A percentile compares a stretch with the other conserved stretches of the same genome.
These are phyloP conservation scores for Pyrus betulifolia DNA, from an alignment of 306 rosid species.

Conservation along the genomic window DNA sequence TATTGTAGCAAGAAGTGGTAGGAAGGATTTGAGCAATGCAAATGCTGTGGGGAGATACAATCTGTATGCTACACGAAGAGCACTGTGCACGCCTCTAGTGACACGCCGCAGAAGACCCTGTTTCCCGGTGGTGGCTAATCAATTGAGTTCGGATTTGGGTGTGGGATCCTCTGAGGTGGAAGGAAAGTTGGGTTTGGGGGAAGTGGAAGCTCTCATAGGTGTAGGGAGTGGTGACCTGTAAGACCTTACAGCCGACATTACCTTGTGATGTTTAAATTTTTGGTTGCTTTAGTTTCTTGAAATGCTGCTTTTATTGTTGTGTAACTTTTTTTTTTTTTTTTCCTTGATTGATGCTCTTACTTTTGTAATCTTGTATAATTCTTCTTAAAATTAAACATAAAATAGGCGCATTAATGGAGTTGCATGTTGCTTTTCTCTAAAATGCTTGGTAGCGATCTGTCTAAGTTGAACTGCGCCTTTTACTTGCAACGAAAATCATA, in stretches of 20 bases:
- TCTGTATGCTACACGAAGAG: conserved; percentile 4
- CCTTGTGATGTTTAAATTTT: conserved; percentile 1
- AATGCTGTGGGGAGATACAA: conserved; percentile 14
- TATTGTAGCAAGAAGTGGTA: conserved; percentile 4
- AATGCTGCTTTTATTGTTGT: background rate
- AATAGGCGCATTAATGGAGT: background rate
- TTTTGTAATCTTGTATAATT: background rate
- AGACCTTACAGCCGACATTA: conserved; percentile 12
- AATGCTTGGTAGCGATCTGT: background rate
- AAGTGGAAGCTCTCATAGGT: conserved; percentile 11
- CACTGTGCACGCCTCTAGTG: conserved; percentile 4
- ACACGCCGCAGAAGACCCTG: conserved; percentile 27
- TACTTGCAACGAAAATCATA: background rate
- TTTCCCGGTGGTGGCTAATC: conserved; percentile 18
- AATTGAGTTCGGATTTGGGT: conserved; percentile 28
- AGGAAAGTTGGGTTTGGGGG: conserved; percentile 23
- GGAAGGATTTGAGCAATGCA: conserved; percentile 18
- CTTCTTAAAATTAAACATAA: background rate
- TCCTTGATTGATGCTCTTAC: background rate
- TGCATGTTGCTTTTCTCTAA: background rate
- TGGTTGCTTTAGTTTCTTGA: background rate
- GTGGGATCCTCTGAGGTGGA: conserved; percentile 32
- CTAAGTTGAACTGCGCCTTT: background rate
- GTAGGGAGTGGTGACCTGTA: conserved; percentile 34
- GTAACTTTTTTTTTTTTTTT: background rate